Conservation (phyloP, 2,329 filamentous ascomycete species). For the Plectosphaerella sp. region DNA sequence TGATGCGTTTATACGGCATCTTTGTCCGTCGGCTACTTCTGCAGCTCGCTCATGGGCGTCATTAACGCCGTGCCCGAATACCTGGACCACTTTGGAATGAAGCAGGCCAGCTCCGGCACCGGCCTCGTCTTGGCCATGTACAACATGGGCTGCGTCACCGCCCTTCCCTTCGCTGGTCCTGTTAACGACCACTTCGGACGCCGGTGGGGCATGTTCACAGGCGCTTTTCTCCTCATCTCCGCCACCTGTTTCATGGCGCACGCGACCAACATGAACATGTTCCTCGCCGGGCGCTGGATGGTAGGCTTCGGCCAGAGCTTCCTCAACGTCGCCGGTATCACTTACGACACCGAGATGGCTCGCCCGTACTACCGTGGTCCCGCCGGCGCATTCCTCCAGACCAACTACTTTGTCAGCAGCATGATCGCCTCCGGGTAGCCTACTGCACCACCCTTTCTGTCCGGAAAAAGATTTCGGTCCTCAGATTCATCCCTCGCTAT, state of each 20-base stretch:
- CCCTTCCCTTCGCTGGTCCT: constrained; percentile 51
- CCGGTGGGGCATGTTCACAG: constrained; percentile 51
- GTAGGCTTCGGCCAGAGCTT: constrained; percentile 48
- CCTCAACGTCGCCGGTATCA: constrained; percentile 40
- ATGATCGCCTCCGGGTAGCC: not conserved
- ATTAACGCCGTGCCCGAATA: constrained; percentile 53
- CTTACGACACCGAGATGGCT: constrained; percentile 47
- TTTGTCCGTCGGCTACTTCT: constrained; percentile 34
- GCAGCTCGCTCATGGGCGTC: constrained; percentile 51
- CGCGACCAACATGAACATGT: constrained; percentile 34
- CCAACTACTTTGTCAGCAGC: not conserved
- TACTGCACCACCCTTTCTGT: not conserved
- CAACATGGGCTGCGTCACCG: constrained; percentile 56
- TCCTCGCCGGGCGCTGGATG: constrained; percentile 45
- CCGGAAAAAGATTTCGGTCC: too few relatives aligned
- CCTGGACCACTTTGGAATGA: constrained; percentile 44
- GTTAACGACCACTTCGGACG: constrained; percentile 45
- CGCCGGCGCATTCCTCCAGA: not conserved
- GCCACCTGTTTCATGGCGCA: constrained; percentile 49
- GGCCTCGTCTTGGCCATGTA: constrained; percentile 55
- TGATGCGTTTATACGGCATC: not conserved
- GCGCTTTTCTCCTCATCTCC: constrained; percentile 44
- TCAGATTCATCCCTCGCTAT: too few relatives aligned
- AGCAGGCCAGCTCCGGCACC: constrained; percentile 31
- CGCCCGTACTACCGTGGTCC: constrained; percentile 28